These are phyloP conservation scores for Diaporthe eres DNA, from an alignment of 2,329 filamentous ascomycete genomes.

Conservation along the genomic window DNA sequence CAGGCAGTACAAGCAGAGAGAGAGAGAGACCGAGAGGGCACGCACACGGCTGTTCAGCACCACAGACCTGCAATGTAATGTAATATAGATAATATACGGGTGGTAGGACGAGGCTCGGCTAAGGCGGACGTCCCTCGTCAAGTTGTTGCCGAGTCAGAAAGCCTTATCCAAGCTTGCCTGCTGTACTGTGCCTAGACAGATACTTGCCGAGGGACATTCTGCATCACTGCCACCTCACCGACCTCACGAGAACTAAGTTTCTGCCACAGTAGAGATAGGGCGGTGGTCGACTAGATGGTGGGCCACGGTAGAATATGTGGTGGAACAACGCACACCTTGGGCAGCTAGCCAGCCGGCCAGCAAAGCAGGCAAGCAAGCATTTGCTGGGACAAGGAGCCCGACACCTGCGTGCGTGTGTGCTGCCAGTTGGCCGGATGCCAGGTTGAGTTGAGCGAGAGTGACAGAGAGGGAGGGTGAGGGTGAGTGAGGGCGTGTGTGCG, in stretches of 20 bases:
- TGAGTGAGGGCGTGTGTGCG: background rate
- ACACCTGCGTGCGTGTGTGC: constrained; percentile 14
- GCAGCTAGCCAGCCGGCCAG: constrained; percentile 15
- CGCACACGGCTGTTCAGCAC: background rate
- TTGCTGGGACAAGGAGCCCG: constrained; percentile 1
- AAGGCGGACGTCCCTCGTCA: constrained; percentile 20
- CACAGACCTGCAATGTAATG: constrained; percentile 13
- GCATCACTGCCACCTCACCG: background rate
- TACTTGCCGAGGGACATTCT: background rate
- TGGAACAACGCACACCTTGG: constrained; percentile 26
- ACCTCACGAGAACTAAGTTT: background rate
- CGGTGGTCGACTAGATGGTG: background rate
- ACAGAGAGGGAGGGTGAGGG: background rate
- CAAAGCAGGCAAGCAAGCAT: background rate
- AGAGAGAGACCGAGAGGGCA: background rate
- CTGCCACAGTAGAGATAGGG: background rate
- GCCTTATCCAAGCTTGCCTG: background rate
- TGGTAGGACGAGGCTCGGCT: constrained; percentile 25
- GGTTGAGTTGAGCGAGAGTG: background rate
- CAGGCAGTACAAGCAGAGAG: background rate
- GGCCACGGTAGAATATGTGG: constrained; percentile 15
- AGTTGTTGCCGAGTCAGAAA: constrained; percentile 15
- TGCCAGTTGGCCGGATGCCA: constrained; percentile 17
- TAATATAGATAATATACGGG: background rate
- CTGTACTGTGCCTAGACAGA: background rate